Evolutionary conservation across 73 alveolate species (phyloP).

Genomic region (Symbiodinium natans): DNA sequence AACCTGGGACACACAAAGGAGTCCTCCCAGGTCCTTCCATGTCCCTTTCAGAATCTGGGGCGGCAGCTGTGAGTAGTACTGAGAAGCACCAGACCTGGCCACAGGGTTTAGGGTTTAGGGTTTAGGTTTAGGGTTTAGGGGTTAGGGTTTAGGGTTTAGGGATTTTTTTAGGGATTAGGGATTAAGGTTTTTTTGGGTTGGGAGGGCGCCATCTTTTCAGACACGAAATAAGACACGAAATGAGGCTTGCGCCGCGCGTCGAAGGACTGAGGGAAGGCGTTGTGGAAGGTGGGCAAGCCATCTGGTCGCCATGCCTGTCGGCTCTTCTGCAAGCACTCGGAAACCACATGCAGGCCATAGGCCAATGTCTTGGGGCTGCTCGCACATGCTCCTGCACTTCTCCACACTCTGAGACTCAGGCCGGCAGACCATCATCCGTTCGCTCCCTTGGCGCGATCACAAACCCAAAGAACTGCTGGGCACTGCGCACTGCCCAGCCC

Average conservation of each 20-base stretch:
- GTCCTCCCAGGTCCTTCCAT: not conserved
- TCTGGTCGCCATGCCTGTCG: slow-evolving; percentile 69
- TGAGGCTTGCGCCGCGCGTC: not conserved
- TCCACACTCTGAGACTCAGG: not conserved
- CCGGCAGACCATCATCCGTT: not conserved
- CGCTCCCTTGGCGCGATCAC: not conserved
- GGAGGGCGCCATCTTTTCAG: not conserved
- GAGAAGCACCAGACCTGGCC: slow-evolving; percentile 47
- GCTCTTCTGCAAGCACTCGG: not conserved
- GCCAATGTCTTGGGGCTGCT: too few species aligned
- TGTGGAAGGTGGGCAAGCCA: slow-evolving; percentile 57
- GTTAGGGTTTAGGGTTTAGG: too few species aligned
- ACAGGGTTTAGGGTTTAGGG: too few species aligned
- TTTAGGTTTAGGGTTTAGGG: too few species aligned
- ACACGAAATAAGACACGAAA: not conserved
- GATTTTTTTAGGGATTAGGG: not conserved
- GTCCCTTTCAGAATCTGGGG: not conserved
- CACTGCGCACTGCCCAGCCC: too few species aligned
- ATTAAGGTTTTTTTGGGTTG: not conserved
- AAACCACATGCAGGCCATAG: too few species aligned
- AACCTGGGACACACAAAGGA: not conserved
- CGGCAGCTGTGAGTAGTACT: slow-evolving; percentile 65
- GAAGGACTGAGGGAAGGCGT: slow-evolving; percentile 67
- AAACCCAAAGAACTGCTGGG: too few species aligned
- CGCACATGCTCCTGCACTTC: too few species aligned